These are phyloP conservation scores for Penium margaritaceum DNA, from an alignment of 139 green algal species.

Conservation along the genomic window DNA sequence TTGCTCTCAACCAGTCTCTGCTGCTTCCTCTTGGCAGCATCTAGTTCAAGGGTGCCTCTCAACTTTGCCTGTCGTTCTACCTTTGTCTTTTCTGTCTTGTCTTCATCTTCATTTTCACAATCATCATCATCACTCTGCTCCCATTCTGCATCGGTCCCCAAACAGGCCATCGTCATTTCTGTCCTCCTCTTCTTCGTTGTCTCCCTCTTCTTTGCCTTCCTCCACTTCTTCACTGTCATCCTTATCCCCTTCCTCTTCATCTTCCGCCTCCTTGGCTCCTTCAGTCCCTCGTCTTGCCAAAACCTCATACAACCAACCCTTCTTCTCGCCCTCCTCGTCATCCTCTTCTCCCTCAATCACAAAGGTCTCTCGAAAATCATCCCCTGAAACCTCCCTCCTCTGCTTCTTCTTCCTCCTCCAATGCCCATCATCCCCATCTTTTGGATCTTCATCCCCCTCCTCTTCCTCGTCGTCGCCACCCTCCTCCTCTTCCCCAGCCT, in stretches of 20 bases:
- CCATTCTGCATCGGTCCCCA: constrained; percentile 13
- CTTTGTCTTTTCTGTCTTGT: no score
- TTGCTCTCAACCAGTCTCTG: no score
- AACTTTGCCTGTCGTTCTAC: not conserved
- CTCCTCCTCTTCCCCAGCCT: constrained; percentile 30
- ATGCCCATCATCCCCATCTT: constrained; percentile 7
- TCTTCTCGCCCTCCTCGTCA: constrained; percentile 6
- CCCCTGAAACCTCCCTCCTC: constrained; percentile 1
- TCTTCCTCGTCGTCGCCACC: constrained; percentile 41
- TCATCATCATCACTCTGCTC: constrained; percentile 38
- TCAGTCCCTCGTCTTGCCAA: not conserved
- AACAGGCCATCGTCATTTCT: no score
- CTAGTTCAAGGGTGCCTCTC: constrained; percentile 43
- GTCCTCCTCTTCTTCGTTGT: constrained; percentile 20
- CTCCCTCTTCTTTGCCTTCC: no score
- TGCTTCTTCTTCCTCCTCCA: constrained; percentile 27
- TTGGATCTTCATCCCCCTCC: constrained; percentile 1
- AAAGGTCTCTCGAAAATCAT: constrained; percentile 39
- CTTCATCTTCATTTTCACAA: no score
- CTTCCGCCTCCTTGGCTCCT: not conserved
- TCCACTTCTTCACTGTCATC: constrained; percentile 44
- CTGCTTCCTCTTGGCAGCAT: no score
- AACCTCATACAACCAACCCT: constrained; percentile 11
- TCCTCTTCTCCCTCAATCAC: constrained; percentile 1
- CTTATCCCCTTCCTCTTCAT: not conserved